These are phyloP conservation scores for Candida maris DNA, from an alignment of 805 yeast species.

Conservation along the genomic window DNA sequence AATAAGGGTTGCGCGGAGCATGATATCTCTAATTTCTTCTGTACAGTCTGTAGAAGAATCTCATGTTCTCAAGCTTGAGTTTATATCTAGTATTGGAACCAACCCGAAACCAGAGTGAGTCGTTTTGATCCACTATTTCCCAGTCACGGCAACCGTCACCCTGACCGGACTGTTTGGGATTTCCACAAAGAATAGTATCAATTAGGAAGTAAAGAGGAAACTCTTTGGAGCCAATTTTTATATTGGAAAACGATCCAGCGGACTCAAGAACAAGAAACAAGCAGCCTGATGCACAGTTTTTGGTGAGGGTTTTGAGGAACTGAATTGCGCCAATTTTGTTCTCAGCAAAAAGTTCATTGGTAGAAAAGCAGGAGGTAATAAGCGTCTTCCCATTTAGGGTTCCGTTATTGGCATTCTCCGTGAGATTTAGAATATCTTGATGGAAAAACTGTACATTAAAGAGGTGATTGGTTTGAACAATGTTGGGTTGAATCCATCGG, in stretches of 20 bases:
- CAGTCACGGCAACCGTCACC: conserved; percentile 47
- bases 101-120: conserved; percentile 78
- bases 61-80: conserved; percentile 79
- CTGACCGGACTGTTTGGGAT: conserved; percentile 26
- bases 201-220: conserved; percentile 82
- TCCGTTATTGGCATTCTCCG: conserved; percentile 9
- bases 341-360: conserved; percentile 79
- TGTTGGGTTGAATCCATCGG: conserved; percentile 51
- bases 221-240: conserved; percentile 66
- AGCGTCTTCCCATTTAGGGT: conserved; percentile 37
- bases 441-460: conserved; percentile 33
- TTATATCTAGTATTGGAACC: conserved; percentile 50
- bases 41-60: conserved; percentile 77
- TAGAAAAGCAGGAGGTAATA: conserved; percentile 76
- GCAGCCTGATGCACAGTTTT: conserved; percentile 52
- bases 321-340: conserved; percentile 58
- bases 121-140: conserved; percentile 62
- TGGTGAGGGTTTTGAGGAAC: conserved; percentile 51
- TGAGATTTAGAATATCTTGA: conserved; percentile 36
- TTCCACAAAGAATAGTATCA: conserved; percentile 66
- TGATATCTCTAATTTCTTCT: conserved; percentile 37
- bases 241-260: conserved; percentile 87
- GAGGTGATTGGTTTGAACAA: conserved; percentile 12
- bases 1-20: too few species aligned
- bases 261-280: conserved; percentile 71